phyloP scores from a whole-genome alignment of 768 basidiomycete species.

The Clathrus columnatus region DNA sequence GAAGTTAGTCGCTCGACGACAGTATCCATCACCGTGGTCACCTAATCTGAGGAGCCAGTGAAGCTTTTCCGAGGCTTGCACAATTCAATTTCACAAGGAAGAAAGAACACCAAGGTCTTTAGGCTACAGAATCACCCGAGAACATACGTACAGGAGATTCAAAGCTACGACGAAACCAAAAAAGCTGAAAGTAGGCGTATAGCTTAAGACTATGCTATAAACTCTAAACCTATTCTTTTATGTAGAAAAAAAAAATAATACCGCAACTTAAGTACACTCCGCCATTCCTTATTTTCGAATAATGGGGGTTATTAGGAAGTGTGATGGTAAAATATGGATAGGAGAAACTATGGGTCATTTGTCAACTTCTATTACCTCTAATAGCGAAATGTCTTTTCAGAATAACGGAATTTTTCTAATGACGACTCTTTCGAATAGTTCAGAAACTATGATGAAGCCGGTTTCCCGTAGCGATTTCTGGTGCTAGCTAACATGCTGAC shows the following conservation, averaged over 20 bases:
- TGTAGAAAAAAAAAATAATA: constrained; percentile 89
- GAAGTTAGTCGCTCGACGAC: constrained; percentile 79
- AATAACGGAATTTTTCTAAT: constrained; percentile 93
- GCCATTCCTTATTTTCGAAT: constrained; percentile 98
- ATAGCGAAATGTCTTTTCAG: constrained; percentile 28
- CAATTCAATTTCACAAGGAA: constrained; percentile 49
- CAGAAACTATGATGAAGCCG: constrained; percentile 96
- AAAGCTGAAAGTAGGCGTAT: constrained; percentile 69
- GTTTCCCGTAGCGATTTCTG: constrained; percentile 93
- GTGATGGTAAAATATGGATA: constrained; percentile 99
- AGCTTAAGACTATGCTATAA: neutral
- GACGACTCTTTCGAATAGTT: constrained; percentile 99
- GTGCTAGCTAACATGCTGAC: constrained; percentile 98
- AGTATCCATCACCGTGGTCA: too few species aligned
- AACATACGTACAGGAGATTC: constrained; percentile 96
- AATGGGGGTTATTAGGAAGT: constrained; percentile 98
- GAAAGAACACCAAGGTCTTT: constrained; percentile 79
- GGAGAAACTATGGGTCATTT: constrained; percentile 65
- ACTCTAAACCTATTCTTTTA: neutral
- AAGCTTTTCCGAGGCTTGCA: constrained; percentile 77
- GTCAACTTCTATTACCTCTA: neutral
- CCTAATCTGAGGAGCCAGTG: neutral
- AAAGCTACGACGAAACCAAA: constrained; percentile 99
- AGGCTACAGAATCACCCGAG: constrained; percentile 88
- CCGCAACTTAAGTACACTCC: constrained; percentile 83